phyloP scores from a whole-genome alignment of 768 basidiomycete species.

The Suillus variegatus region DNA sequence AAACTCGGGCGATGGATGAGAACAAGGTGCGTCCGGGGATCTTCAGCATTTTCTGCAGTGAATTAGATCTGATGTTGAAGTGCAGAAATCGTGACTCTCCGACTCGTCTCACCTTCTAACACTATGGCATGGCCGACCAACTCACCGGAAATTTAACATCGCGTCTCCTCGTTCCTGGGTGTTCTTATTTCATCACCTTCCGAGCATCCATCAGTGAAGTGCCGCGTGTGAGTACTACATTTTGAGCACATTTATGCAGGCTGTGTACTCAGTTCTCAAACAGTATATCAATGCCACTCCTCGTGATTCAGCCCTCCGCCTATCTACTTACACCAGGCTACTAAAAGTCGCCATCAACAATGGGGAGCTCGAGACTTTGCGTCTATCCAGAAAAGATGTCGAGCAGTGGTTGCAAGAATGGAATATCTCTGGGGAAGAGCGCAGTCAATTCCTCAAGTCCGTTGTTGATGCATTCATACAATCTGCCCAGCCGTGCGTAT shows the following conservation, averaged over 20 bases:
- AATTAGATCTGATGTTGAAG: constrained; percentile 10
- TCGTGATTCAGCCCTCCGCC: constrained; percentile 45
- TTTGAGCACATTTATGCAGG: background rate
- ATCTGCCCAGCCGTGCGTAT: constrained; percentile 52
- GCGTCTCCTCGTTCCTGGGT: constrained; percentile 49
- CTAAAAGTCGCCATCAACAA: constrained; percentile 59
- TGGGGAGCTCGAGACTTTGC: constrained; percentile 62
- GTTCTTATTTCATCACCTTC: constrained; percentile 48
- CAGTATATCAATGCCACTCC: constrained; percentile 75
- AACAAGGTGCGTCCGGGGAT: constrained; percentile 56
- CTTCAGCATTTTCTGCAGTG: background rate
- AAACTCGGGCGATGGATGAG: constrained; percentile 72
- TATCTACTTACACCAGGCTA: constrained; percentile 61
- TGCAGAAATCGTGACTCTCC: constrained; percentile 70
- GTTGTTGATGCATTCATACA: constrained; percentile 60
- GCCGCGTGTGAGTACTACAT: constrained; percentile 57
- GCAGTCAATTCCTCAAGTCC: constrained; percentile 62
- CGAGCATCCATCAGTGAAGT: constrained; percentile 61
- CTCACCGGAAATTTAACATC: constrained; percentile 45
- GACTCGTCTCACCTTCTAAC: constrained; percentile 54
- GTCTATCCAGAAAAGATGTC: constrained; percentile 58
- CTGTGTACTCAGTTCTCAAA: constrained; percentile 3
- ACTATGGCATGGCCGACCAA: constrained; percentile 48
- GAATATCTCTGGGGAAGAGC: constrained; percentile 63
- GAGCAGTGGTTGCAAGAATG: constrained; percentile 80